Evolutionary conservation across 768 basidiomycete species (phyloP), one percentile per base, ranked within the genome.

Genomic region (Boletus insuetus): DNA sequence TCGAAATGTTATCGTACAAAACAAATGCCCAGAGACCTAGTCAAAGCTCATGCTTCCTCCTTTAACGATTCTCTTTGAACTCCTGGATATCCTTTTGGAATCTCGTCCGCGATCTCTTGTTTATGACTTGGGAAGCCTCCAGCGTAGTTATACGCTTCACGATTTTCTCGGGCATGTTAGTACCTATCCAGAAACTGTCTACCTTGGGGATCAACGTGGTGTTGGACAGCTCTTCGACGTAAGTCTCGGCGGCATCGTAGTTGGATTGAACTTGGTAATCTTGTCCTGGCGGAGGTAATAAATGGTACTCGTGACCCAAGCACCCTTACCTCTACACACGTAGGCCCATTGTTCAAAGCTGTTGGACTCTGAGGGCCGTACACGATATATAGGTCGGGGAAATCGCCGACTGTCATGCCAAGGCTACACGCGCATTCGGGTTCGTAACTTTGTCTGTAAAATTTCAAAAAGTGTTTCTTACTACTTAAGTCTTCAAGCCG

Each of bases 91-190:
- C 38, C 38, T 3, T 34, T 20, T n/a, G 45, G 45, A 1, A 60
- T 46, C 13, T 62, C 60, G 7, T 53, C 54, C 35, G 3, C 46
- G 38, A 62, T 62, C 49, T 63, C 57, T 22, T 19, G 40, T 12
- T 14, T 41, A 37, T 62, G 62, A 14, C 1, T 2, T 0, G 34
- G 3, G 17, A 58, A 20, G 11, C 58, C 58, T 6, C 19, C 58
- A 11, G 17, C 2, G n/a, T 54, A 58, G n/a, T 50, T 50, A 22
- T 58, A 53, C 11, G 47, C 17, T 43, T 59, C 58, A 26, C 38
- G 16, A 34, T 53, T 44, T 58, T 58, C 24, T 56, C 58, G 7
- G 56, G 51, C 3, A 58, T 49, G 13, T 59, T 58, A 34, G 20
- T 24, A 0, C 56, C 51, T 17, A 40, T 17, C 9, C 42, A 38